Evolutionary conservation across 1,284 basidiomycete genomes (phyloP), one percentile per base, ranked within the genome.

Genomic region (Leccinum griseonigrum): DNA sequence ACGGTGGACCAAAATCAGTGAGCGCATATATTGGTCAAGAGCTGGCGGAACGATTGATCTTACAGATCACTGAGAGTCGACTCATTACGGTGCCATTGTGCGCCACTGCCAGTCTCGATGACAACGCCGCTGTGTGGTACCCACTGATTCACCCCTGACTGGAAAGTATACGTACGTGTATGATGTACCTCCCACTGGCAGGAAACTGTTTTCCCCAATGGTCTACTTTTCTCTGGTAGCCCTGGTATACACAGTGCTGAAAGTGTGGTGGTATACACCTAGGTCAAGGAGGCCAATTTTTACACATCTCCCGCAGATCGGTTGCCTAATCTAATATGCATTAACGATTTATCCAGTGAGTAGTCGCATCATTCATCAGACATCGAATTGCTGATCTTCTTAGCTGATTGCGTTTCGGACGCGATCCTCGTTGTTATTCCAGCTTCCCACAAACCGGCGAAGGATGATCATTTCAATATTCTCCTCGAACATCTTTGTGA

Each of bases 401-500:
- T 52, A 71, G 63, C 50, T n/a, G 69, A 71, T 38, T 63, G 57
- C 11, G 51, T 68, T 29, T 62, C 69, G 13, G 69, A 71, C 51
- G 11, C 13, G 11, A 71, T 59, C 29, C 63, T 72, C 28, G 26
- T 64, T 7, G n/a, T 32, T 50, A 51, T 69, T 16, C 58, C 34
- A 62, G 18, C 56, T 71, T 46, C 62, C 59, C 14, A 50, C n/a
- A n/a, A 63, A 59, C 22, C 68, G 68, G 36, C 67, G 62, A 56
- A 51, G 50, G 11, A 61, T 69, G 56, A 65, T 69, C 13, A 59
- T 63, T n/a, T 54, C 60, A 6, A 59, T 63, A 11, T 73, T 71
- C 57, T 62, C 62, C 28, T 63, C 67, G 2, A 63, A 55, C 6
- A 50, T 69, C 3, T 18, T 72, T 7, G 54, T 64, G 4, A 68